phyloP scores from a whole-genome alignment of 129 eudicot genomes.

The Centella asiatica region DNA sequence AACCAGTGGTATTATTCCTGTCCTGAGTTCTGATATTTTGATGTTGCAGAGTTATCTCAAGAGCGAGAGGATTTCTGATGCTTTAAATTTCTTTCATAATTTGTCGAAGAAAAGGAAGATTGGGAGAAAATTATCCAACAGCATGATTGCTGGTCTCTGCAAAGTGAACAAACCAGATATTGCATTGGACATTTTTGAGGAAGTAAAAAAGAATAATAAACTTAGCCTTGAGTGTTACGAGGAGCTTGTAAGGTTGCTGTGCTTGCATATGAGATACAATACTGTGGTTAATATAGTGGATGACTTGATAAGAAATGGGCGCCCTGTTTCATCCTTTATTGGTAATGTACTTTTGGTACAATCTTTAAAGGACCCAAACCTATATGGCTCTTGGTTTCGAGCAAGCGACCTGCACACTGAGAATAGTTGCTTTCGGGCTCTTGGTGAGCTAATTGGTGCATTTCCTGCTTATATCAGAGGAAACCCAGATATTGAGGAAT shows the following conservation, averaged over 20 bases:
- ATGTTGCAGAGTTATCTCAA: slow-evolving; percentile 51
- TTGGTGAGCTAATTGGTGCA: slow-evolving; percentile 47
- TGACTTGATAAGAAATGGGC: slow-evolving; percentile 40
- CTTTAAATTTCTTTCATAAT: slow-evolving; percentile 33
- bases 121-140: slow-evolving; percentile 34
- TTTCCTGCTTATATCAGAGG: slow-evolving; percentile 38
- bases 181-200: slow-evolving; percentile 36
- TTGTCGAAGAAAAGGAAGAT: slow-evolving; percentile 24
- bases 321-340: slow-evolving; percentile 55
- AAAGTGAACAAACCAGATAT: slow-evolving; percentile 35
- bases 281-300: slow-evolving; percentile 32
- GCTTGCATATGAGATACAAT: slow-evolving; percentile 28
- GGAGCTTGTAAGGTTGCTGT: slow-evolving; percentile 47
- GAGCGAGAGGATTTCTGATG: slow-evolving; percentile 33
- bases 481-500: slow-evolving; percentile 23
- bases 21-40: slow-evolving; percentile 30
- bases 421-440: slow-evolving; percentile 29
- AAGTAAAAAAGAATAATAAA: slow-evolving; percentile 31
- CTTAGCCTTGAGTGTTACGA: slow-evolving; percentile 59
- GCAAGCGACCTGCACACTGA: slow-evolving; percentile 19
- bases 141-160: slow-evolving; percentile 58
- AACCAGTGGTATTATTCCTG: slow-evolving; percentile 33
- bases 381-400: slow-evolving; percentile 45
- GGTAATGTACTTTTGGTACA: slow-evolving; percentile 56
- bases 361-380: slow-evolving; percentile 28